Evolutionary conservation across 306 rosid genomes (phyloP), one percentile per base, ranked within the genome.

Genomic region (Glycyrrhiza uralensis): DNA sequence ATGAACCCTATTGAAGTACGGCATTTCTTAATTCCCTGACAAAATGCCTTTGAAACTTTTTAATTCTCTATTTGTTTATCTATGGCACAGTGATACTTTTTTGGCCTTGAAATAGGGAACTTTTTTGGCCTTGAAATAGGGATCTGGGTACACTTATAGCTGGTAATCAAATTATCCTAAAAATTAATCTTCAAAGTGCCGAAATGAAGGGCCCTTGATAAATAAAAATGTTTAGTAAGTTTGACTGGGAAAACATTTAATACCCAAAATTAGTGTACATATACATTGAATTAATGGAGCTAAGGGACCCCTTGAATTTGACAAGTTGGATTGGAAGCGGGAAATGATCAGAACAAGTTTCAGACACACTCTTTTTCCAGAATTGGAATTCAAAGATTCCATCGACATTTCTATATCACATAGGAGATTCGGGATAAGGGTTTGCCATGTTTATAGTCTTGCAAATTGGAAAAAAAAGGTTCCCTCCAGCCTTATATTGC

Each of bases 51-150:
- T 3, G 39, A 80, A 77, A 22, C 49, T 71, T 71, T 56, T 58
- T 39, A 20, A 14, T 51, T 66, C 59, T 74, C 66, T 24, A 65
- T 55, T 54, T 4, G 49, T 67, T 66, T 8, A 51, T 67, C 62
- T 67, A 47, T 29, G 71, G 28, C 14, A 36, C 6, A 15, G 0
- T 54, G 49, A 68, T 45, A n/a, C 79, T 60, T 73, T n/a, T 75
- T 58, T 28, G 63, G 74, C 84, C 86, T 26, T 80, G 74, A 78
- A 86, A 86, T 23, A 75, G 65, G 87, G 87, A 80, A 49, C 58
- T 55, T 73, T n/a, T 75, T 58, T 28, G 63, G 74, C 84, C 86
- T 26, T 80, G 74, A 78, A 86, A 86, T 23, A 75, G 65, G 87
- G 87, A 80, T 56, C 58, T 55, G 49, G 36, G 60, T 64, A 56